Evolutionary conservation across 1,139 yeast species (phyloP), one percentile per base, ranked within the genome.

Genomic region (Citeromyces hawaiiensis): DNA sequence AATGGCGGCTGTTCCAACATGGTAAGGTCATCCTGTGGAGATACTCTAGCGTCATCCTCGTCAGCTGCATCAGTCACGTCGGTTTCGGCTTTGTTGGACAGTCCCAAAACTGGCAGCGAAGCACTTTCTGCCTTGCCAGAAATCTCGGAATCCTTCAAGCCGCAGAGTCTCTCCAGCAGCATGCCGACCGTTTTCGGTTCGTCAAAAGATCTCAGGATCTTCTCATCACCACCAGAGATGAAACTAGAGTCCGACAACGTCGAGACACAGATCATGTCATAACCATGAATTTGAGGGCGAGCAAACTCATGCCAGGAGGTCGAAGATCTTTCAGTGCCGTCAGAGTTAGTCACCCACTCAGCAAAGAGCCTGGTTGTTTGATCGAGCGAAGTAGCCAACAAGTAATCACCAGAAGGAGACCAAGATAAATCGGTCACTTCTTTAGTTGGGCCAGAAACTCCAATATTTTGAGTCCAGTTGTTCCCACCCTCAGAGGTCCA

Each of bases 241-340:
- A 83, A 88, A 44, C 72, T 65, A 1, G 82, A 66, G 36, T 68
- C 60, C 17, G 72, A 61, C 18, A 91, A 58, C 16, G 80, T 68
- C 38, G 76, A 76, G n/a, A 83, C 65, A 47, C 94, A 78, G 36
- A 85, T 71, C 96, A 93, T 87, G 55, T 93, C 97, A 54, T 86
- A 93, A 10, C 99, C 99, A 57, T 93, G 99, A 47, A 93, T 91
- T 56, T 93, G 99, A 0, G 98, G 98, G 49, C 99, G 71, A 1
- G 96, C 86, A 57, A 91, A 78, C 55, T 93, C 99, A 54, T 80
- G 83, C 95, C 95, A 87, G 1, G 75, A 63, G n/a, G 43, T 42
- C 2, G 35, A 36, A 3, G 45, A 40, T 42, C 66, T 58, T 36
- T 44, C 40, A 15, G 47, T 36, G 0, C 61, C 62, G 14, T 45